Conservation (phyloP, 495 filamentous ascomycete species). For the Tirmania nivea region DNA sequence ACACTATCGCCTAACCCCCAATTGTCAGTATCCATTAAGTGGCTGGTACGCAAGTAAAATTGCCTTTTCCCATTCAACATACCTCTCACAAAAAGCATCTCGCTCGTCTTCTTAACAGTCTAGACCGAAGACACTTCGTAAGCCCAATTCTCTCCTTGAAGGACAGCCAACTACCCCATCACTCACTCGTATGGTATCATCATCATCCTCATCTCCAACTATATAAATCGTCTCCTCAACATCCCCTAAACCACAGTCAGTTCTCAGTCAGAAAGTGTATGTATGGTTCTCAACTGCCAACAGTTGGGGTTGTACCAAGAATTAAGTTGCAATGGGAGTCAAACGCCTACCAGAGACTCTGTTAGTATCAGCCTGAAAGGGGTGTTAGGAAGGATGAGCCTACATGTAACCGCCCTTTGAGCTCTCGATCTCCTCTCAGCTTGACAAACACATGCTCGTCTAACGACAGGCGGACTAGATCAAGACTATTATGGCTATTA, state of each 20-base stretch:
- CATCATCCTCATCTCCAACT: constrained; percentile 65
- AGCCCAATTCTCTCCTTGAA: not conserved
- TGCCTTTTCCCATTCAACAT: constrained; percentile 11
- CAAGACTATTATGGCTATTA: constrained; percentile 28
- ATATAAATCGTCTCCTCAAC: constrained; percentile 94
- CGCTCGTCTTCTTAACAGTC: constrained; percentile 88
- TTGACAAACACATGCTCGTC: constrained; percentile 96
- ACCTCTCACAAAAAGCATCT: constrained; percentile 99
- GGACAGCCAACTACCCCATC: not conserved
- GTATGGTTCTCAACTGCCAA: too few species aligned
- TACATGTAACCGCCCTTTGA: constrained; percentile 88
- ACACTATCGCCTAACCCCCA: constrained; percentile 60
- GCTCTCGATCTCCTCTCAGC: constrained; percentile 78
- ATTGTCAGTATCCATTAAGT: too few species aligned
- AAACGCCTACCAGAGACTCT: constrained; percentile 45
- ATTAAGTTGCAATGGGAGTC: constrained; percentile 98
- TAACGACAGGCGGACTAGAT: constrained; percentile 79
- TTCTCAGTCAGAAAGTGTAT: too few species aligned
- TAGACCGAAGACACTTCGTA: constrained; percentile 20
- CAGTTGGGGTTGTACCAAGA: constrained; percentile 25
- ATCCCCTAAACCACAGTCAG: constrained; percentile 28
- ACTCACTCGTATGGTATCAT: constrained; percentile 46
- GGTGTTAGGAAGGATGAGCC: constrained; percentile 19
- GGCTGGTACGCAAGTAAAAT: too few species aligned
- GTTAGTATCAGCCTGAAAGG: constrained; percentile 1